Percentiles rank a stretch among this genome's conserved stretches.
Conservation (phyloP, 768 basidiomycete genomes). For the Collybiopsis luxurians region DNA sequence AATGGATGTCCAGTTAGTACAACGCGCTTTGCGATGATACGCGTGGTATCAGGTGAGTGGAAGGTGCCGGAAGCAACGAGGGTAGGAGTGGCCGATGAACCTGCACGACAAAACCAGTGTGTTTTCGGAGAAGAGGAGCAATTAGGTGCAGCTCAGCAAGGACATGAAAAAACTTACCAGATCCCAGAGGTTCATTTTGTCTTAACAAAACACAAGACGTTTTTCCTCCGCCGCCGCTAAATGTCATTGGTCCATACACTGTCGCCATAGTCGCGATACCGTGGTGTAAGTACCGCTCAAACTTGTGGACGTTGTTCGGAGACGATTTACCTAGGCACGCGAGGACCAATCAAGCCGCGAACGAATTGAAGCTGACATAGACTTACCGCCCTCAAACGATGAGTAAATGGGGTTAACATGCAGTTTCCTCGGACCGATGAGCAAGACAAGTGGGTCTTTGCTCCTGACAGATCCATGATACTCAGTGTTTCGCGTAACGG, state of each 20-base stretch:
- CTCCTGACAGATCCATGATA: conserved; percentile 86
- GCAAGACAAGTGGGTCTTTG: conserved; percentile 91
- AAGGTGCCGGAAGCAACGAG: conserved; percentile 91
- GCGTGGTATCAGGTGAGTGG: conserved; percentile 85
- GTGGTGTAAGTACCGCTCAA: conserved; percentile 85
- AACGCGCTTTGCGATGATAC: conserved; percentile 91
- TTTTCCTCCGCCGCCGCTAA: conserved; percentile 50
- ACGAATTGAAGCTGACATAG: conserved; percentile 22
- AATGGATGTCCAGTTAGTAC: conserved; percentile 94
- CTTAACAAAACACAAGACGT: conserved; percentile 75
- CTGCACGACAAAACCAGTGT: not conserved
- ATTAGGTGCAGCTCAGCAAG: too few species aligned
- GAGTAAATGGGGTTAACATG: conserved; percentile 87
- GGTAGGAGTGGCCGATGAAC: conserved; percentile 51
- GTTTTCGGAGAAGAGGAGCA: too few species aligned
- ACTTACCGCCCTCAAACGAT: conserved; percentile 84
- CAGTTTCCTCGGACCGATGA: conserved; percentile 85
- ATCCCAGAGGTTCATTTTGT: conserved; percentile 43
- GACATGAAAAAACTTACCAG: conserved; percentile 2
- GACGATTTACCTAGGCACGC: not conserved
- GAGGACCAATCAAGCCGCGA: not conserved
- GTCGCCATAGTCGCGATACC: conserved; percentile 82
- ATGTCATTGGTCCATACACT: conserved; percentile 83
- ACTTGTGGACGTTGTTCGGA: conserved; percentile 96
- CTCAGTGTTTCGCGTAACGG: conserved; percentile 93